Evolutionary conservation across 2,329 filamentous ascomycete genomes (phyloP).

Genomic region (Atkinsonella hypoxylon): DNA sequence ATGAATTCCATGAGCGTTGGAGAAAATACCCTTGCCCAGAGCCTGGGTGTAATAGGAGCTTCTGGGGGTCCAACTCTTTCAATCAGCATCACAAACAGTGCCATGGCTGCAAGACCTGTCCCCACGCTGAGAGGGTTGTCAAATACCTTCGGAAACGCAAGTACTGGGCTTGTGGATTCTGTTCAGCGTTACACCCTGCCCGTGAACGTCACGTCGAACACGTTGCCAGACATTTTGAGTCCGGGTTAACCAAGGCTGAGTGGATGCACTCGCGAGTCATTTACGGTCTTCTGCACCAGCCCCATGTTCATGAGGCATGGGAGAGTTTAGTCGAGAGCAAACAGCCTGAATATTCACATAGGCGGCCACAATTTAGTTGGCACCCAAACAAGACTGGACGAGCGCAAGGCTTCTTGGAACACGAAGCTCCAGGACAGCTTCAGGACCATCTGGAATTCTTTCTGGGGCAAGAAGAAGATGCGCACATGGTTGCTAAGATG

Average conservation of each 20-base stretch:
- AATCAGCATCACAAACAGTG: constrained; percentile 56
- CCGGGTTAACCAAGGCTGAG: constrained; percentile 48
- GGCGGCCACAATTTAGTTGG: constrained; percentile 52
- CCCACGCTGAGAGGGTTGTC: constrained; percentile 52
- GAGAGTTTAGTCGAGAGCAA: constrained; percentile 40
- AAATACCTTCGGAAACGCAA: constrained; percentile 51
- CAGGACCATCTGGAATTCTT: constrained; percentile 56
- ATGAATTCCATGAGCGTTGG: constrained; percentile 57
- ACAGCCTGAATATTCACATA: constrained; percentile 40
- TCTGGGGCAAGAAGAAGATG: constrained; percentile 43
- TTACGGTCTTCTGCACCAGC: constrained; percentile 55
- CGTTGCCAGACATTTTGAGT: constrained; percentile 55
- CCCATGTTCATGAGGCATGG: constrained; percentile 49
- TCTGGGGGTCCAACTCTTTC: constrained; percentile 57
- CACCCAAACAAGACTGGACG: constrained; percentile 42
- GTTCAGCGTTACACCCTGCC: constrained; percentile 48
- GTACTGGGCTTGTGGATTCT: constrained; percentile 60
- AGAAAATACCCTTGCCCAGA: constrained; percentile 57
- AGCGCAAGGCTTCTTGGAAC: constrained; percentile 46
- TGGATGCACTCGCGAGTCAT: constrained; percentile 61
- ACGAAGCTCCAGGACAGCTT: constrained; percentile 49
- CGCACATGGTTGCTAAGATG: constrained; percentile 42
- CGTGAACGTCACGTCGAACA: constrained; percentile 58
- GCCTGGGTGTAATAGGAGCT: constrained; percentile 50
- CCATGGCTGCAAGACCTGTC: constrained; percentile 52